A percentile compares a stretch with the other conserved stretches of the same genome.
Conservation (phyloP, 1,284 basidiomycete genomes). For the Ceratobasidium sp. region DNA sequence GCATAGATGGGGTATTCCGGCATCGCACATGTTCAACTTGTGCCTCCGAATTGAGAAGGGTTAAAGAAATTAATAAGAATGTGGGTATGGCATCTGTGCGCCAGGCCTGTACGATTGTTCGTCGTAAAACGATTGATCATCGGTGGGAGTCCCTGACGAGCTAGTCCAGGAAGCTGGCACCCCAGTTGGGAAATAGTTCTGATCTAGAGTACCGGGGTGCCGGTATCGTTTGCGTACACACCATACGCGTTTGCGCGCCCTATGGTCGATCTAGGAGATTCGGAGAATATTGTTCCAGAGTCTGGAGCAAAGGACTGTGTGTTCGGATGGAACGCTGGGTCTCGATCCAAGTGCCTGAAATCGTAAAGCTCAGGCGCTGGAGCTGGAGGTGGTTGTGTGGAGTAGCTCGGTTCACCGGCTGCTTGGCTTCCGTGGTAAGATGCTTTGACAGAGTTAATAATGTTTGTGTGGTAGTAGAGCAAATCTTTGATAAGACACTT, state of each 20-base stretch:
- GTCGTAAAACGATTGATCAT: not conserved
- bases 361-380: not conserved
- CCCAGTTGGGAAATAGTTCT: not conserved
- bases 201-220: not conserved
- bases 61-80: not conserved
- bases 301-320: not conserved
- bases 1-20: not conserved
- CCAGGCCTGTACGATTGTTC: not conserved
- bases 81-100: not conserved
- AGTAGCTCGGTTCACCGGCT: not conserved
- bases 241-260: not conserved
- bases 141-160: not conserved
- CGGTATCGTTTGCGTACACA: not conserved
- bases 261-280: not conserved
- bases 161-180: not conserved
- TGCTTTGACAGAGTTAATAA: not conserved
- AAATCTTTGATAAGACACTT: too few species aligned
- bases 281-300: not conserved
- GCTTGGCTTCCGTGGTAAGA: not conserved
- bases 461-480: too few species aligned
- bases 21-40: not conserved
- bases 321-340: not conserved
- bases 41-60: not conserved
- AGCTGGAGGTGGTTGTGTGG: not conserved
- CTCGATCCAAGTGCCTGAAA: slow-evolving; percentile 12